Percentiles rank a stretch among this genome's conserved stretches.
phyloP scores from a whole-genome alignment of 192 early-diverging fungal species.

The Piromyces sp. region DNA sequence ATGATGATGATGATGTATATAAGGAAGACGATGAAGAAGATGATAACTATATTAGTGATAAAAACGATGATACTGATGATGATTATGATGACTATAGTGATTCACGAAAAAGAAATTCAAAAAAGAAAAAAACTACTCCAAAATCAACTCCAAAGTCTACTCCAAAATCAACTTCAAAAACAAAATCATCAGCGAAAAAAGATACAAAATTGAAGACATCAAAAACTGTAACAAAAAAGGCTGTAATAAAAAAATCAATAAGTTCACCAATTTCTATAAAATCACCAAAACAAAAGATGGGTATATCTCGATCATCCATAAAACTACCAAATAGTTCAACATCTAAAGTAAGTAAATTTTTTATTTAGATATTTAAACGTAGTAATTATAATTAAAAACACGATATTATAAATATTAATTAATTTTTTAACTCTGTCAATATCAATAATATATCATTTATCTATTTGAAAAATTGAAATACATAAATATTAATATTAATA shows the following conservation, averaged over 20 bases:
- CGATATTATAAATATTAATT: too few relatives aligned
- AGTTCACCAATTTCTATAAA: neutral
- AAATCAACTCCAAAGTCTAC: neutral
- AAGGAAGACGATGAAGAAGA: neutral
- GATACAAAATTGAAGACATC: too few relatives aligned
- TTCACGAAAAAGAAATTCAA: neutral
- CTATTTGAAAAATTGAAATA: too few relatives aligned
- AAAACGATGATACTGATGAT: neutral
- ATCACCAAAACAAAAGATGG: neutral
- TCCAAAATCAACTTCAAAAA: too few relatives aligned
- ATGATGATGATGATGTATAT: neutral
- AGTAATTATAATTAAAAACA: too few relatives aligned
- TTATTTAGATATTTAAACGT: too few relatives aligned
- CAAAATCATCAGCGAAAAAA: too few relatives aligned
- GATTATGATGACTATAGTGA: neutral
- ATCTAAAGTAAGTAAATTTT: neutral
- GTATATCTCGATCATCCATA: neutral
- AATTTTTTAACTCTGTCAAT: too few relatives aligned
- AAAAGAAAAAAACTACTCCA: neutral
- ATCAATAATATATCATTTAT: too few relatives aligned
- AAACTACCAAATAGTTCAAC: neutral
- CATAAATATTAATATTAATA: neutral
- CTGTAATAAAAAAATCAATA: neutral
- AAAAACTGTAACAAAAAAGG: neutral
- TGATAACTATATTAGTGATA: neutral